Conservation (phyloP, 2,329 filamentous ascomycete species). For the Microdochium nivale region DNA sequence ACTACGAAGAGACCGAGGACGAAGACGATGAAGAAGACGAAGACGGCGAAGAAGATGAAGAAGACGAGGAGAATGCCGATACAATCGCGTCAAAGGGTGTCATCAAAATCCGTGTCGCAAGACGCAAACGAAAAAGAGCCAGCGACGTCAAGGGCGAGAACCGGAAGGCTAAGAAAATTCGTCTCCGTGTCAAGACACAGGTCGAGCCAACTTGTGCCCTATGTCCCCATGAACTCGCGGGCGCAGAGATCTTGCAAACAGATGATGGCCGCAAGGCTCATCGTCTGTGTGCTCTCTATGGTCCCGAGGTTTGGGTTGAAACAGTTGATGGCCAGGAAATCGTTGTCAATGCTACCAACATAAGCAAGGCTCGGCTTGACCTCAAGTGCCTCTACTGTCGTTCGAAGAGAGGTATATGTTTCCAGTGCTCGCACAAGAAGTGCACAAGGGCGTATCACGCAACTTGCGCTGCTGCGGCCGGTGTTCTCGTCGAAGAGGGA, state of each 20-base stretch:
- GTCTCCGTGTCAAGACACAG: conserved; percentile 62
- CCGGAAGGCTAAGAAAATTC: conserved; percentile 65
- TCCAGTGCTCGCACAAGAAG: conserved; percentile 93
- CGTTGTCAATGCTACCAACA: conserved; percentile 69
- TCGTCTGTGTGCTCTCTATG: conserved; percentile 80
- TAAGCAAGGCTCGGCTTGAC: conserved; percentile 79
- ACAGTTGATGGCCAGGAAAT: conserved; percentile 61
- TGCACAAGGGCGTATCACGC: conserved; percentile 91
- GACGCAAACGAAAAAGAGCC: conserved; percentile 61
- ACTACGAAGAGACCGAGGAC: conserved; percentile 71
- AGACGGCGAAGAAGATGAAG: conserved; percentile 47
- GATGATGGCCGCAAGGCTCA: conserved; percentile 85
- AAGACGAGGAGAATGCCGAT: conserved; percentile 61
- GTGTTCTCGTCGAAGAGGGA: conserved; percentile 83
- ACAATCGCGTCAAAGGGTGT: conserved; percentile 67
- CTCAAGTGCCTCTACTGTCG: conserved; percentile 94
- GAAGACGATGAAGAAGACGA: conserved; percentile 62
- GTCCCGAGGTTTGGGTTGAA: conserved; percentile 84
- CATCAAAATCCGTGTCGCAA: conserved; percentile 38
- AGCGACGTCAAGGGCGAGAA: conserved; percentile 33
- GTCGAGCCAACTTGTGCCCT: conserved; percentile 77
- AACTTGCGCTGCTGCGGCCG: conserved; percentile 85
- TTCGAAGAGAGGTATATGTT: conserved; percentile 89
- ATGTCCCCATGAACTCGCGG: conserved; percentile 83
- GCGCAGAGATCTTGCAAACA: conserved; percentile 74